Evolutionary conservation across 169 alveolate genomes (phyloP).

Genomic region (Plasmodium gaboni): DNA sequence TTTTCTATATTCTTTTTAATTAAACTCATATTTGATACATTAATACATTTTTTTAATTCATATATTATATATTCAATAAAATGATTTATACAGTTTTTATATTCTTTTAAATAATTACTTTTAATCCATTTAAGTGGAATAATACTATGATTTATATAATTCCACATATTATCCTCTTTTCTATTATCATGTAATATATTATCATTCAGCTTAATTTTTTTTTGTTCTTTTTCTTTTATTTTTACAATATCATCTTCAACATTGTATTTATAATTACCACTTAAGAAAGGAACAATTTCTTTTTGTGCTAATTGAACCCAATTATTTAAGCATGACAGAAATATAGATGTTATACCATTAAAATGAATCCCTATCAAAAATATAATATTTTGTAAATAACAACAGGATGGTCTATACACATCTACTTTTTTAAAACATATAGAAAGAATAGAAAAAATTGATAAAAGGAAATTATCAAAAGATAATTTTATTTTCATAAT

Average conservation of each 20-base stretch:
- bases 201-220: neutral
- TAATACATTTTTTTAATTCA: slow-evolving; percentile 64
- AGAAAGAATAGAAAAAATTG: slow-evolving; percentile 55
- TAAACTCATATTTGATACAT: slow-evolving; percentile 48
- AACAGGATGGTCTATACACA: slow-evolving; percentile 71
- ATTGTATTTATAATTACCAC: too few relatives aligned
- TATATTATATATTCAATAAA: slow-evolving; percentile 58
- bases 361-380: slow-evolving; percentile 57
- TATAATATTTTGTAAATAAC: slow-evolving; percentile 42
- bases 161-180: neutral
- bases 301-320: slow-evolving; percentile 53
- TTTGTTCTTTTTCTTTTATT: too few relatives aligned
- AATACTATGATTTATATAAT: slow-evolving; percentile 23
- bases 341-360: slow-evolving; percentile 74
- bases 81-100: slow-evolving; percentile 59
- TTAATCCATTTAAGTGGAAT: slow-evolving; percentile 74
- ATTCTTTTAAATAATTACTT: slow-evolving; percentile 38
- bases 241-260: neutral
- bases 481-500: slow-evolving; percentile 66
- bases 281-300: neutral
- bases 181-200: neutral
- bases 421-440: slow-evolving; percentile 74
- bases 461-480: slow-evolving; percentile 50
- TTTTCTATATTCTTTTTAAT: slow-evolving; percentile 65
- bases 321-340: slow-evolving; percentile 43